phyloP scores from a whole-genome alignment of 2,329 filamentous ascomycete genomes.

The Alternaria sp. region DNA sequence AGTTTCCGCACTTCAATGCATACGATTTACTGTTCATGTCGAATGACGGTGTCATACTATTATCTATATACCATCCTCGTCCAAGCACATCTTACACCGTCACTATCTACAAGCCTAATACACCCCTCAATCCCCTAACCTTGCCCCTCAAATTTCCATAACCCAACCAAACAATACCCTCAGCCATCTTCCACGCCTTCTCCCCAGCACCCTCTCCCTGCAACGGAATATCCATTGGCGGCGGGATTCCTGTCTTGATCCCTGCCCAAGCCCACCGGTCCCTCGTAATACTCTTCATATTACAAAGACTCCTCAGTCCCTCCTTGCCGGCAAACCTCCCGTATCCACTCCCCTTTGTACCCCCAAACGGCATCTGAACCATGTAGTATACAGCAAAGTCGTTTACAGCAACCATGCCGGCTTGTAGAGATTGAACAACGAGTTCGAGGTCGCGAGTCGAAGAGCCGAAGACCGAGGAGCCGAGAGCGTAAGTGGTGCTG shows the following conservation, averaged over 20 bases:
- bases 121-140: conserved; percentile 52
- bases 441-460: conserved; percentile 66
- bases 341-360: conserved; percentile 86
- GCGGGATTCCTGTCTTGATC: conserved; percentile 79
- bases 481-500: conserved; percentile 83
- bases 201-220: conserved; percentile 42
- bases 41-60: neutral
- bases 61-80: neutral
- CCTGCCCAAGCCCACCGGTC: conserved; percentile 72
- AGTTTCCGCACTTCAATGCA: too few species aligned
- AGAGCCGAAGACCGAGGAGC: conserved; percentile 85
- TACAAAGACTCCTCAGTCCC: conserved; percentile 84
- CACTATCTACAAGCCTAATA: conserved; percentile 42
- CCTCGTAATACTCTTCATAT: conserved; percentile 84
- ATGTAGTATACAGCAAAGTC: conserved; percentile 96
- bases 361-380: conserved; percentile 93
- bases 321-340: conserved; percentile 93
- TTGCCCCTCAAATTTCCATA: conserved; percentile 54
- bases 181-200: conserved; percentile 54
- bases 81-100: too few species aligned
- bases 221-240: conserved; percentile 83
- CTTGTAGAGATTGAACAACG: conserved; percentile 74
- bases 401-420: conserved; percentile 94
- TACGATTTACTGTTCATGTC: too few species aligned
- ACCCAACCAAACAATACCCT: conserved; percentile 59